Evolutionary conservation across 1,284 basidiomycete genomes (phyloP).

Genomic region (Ustilago trichophora): DNA sequence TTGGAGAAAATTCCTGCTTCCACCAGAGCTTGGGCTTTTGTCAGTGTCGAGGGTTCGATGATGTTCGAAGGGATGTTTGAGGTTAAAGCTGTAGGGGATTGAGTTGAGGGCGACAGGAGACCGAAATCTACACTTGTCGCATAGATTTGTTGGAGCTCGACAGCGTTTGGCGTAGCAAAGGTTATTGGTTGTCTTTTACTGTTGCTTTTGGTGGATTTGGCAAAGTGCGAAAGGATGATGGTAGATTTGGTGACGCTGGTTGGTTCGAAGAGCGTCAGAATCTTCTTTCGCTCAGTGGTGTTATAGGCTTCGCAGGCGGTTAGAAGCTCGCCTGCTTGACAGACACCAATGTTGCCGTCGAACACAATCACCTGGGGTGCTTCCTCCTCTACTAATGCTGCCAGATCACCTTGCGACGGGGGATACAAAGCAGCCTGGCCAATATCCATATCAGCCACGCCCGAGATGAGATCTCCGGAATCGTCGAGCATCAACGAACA

Average conservation of each 20-base stretch:
- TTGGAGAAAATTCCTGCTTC: conserved; percentile 13
- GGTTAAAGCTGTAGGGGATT: too few species aligned
- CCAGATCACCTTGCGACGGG: neutral
- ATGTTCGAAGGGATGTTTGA: too few species aligned
- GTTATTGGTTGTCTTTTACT: conserved; percentile 10
- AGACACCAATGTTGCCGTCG: conserved; percentile 43
- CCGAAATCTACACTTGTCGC: conserved; percentile 4
- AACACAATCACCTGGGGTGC: conserved; percentile 22
- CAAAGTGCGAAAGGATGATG: conserved; percentile 12
- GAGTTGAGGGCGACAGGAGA: conserved; percentile 3
- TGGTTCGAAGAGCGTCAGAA: conserved; percentile 38
- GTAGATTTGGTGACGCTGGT: conserved; percentile 38
- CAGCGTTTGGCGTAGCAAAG: conserved; percentile 43
- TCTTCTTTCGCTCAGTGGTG: too few species aligned
- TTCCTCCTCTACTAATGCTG: neutral
- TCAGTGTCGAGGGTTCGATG: neutral
- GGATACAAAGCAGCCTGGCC: conserved; percentile 13
- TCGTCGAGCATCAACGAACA: conserved; percentile 85
- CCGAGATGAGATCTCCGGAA: conserved; percentile 78
- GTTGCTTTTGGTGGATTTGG: neutral
- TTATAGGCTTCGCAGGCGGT: conserved; percentile 30
- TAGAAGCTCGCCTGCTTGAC: conserved; percentile 45
- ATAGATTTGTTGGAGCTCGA: conserved; percentile 39
- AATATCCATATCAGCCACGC: conserved; percentile 86
- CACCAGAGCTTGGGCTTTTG: conserved; percentile 8